Conservation (phyloP, 805 yeast genomes). For the Ogataea dorogensis region DNA sequence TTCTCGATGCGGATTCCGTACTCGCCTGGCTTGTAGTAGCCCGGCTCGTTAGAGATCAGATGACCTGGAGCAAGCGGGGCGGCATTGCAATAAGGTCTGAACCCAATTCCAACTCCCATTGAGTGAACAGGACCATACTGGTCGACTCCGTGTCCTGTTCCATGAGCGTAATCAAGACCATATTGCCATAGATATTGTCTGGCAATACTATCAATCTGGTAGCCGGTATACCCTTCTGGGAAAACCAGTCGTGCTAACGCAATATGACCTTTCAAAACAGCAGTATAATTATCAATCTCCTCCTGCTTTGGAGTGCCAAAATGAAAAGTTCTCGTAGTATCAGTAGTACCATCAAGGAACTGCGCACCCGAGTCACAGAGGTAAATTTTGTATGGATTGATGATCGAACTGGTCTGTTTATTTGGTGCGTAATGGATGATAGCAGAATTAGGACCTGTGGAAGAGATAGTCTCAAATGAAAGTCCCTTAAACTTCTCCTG, state of each 20-base stretch:
- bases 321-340: slow-evolving; percentile 61
- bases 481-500: slow-evolving; percentile 58
- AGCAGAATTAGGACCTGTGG: slow-evolving; percentile 76
- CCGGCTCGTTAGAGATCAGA: slow-evolving; percentile 60
- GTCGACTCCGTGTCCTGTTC: slow-evolving; percentile 68
- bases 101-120: slow-evolving; percentile 62
- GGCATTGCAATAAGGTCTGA: slow-evolving; percentile 47
- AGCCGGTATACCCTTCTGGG: slow-evolving; percentile 56
- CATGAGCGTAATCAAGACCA: slow-evolving; percentile 61
- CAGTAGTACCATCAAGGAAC: slow-evolving; percentile 63
- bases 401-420: slow-evolving; percentile 40
- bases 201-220: slow-evolving; percentile 54
- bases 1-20: slow-evolving; percentile 58
- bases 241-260: slow-evolving; percentile 48
- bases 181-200: slow-evolving; percentile 56
- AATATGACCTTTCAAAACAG: slow-evolving; percentile 58
- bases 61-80: slow-evolving; percentile 50
- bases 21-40: slow-evolving; percentile 57
- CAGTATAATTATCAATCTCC: slow-evolving; percentile 50
- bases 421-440: slow-evolving; percentile 71
- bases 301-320: slow-evolving; percentile 46
- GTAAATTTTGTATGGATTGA: slow-evolving; percentile 53
- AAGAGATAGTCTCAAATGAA: slow-evolving; percentile 71
- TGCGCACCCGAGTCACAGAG: slow-evolving; percentile 62
- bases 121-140: slow-evolving; percentile 60